phyloP scores from a whole-genome alignment of 2,329 filamentous ascomycete genomes.

The Amesomyces nigricolor region DNA sequence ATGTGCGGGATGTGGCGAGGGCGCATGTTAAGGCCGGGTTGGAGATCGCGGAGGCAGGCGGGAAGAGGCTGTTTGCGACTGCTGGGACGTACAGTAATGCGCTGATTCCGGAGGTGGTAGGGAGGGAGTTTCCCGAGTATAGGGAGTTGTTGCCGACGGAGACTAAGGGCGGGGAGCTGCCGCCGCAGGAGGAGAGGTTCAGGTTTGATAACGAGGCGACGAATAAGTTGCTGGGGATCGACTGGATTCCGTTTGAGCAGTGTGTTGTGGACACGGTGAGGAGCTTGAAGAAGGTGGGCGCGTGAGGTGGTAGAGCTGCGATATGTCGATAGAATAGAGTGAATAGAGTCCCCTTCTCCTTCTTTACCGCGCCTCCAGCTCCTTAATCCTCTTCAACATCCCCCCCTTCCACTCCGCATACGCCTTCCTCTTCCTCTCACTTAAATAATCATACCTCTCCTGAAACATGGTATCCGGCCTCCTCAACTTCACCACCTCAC shows the following conservation, averaged over 20 bases:
- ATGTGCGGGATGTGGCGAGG: constrained; percentile 50
- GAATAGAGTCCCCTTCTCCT: constrained; percentile 4
- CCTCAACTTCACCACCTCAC: constrained; percentile 38
- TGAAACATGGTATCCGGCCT: constrained; percentile 67
- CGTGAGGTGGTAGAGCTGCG: constrained; percentile 16
- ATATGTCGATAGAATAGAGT: background rate
- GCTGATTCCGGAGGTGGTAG: constrained; percentile 39
- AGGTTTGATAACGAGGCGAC: constrained; percentile 54
- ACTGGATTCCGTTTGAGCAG: constrained; percentile 58
- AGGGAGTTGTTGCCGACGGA: constrained; percentile 43
- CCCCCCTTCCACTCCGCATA: constrained; percentile 60
- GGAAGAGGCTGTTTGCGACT: constrained; percentile 47
- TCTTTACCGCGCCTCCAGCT: constrained; percentile 18
- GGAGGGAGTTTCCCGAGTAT: constrained; percentile 46
- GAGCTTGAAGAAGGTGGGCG: constrained; percentile 50
- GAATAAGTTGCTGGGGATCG: constrained; percentile 54
- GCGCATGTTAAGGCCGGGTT: constrained; percentile 48
- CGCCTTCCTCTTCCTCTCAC: constrained; percentile 54
- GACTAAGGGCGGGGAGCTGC: constrained; percentile 39
- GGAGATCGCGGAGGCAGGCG: constrained; percentile 43
- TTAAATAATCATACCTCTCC: constrained; percentile 65
- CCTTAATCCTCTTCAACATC: constrained; percentile 50
- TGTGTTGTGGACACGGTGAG: constrained; percentile 58
- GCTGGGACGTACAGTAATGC: constrained; percentile 44
- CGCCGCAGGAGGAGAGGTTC: constrained; percentile 40